Evolutionary conservation across 345 rosid genomes (phyloP).

Genomic region (Anastatica hierochuntica): DNA sequence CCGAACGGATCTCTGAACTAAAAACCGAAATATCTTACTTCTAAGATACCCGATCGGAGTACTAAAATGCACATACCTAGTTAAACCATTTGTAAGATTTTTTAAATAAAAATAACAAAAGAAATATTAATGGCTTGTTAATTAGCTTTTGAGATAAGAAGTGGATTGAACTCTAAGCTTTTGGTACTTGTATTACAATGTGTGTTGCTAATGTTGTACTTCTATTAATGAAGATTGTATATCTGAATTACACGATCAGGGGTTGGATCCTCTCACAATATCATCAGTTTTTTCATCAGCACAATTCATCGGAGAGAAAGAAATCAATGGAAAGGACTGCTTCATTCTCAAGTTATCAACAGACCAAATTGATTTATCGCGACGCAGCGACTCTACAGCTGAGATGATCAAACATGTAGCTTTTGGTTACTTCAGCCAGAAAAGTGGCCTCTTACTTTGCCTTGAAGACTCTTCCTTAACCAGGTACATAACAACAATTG

Average conservation of each 20-base stretch:
- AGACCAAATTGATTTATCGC: constrained; percentile 56
- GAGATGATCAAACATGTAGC: constrained; percentile 90
- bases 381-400: constrained; percentile 70
- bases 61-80: no score
- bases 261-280: constrained; percentile 82
- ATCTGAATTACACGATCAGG: constrained; percentile 37
- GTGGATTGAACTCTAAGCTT: no score
- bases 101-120: no score
- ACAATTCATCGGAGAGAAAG: constrained; percentile 82
- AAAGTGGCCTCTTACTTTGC: constrained; percentile 56
- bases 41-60: no score
- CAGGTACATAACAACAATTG: background rate
- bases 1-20: no score
- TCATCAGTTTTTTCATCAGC: constrained; percentile 71
- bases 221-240: background rate
- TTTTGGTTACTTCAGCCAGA: constrained; percentile 89
- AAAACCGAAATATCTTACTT: no score
- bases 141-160: no score
- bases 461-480: constrained; percentile 29
- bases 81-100: no score
- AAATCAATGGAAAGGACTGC: constrained; percentile 49
- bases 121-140: no score
- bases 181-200: background rate
- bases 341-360: constrained; percentile 75
- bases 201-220: background rate